Conservation (phyloP, 352 stramenopile genomes). For the Pythium brachiatum region DNA sequence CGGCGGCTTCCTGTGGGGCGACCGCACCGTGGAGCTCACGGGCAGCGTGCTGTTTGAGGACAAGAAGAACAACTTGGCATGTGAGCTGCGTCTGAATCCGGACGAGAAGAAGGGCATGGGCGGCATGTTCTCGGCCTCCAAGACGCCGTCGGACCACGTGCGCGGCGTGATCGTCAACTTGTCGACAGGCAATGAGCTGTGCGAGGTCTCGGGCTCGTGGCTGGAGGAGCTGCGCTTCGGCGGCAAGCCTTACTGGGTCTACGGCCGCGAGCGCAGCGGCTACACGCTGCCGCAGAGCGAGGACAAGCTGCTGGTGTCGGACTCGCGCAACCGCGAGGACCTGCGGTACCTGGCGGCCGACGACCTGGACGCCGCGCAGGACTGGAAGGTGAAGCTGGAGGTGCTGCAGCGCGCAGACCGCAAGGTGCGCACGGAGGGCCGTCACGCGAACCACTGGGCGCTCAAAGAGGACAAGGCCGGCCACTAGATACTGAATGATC, state of each 20-base stretch:
- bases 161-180: constrained; percentile 70
- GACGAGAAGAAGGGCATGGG: constrained; percentile 87
- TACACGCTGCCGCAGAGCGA: constrained; percentile 56
- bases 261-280: constrained; percentile 56
- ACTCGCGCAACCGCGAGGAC: constrained; percentile 75
- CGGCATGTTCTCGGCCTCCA: constrained; percentile 76
- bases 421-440: constrained; percentile 69
- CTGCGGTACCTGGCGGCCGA: constrained; percentile 59
- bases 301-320: constrained; percentile 61
- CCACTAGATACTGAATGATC: constrained; percentile 29
- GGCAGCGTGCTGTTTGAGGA: constrained; percentile 75
- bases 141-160: constrained; percentile 74
- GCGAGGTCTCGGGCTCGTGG: constrained; percentile 74
- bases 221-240: constrained; percentile 71
- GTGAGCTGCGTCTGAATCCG: constrained; percentile 78
- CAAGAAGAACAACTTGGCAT: constrained; percentile 64
- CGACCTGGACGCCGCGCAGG: constrained; percentile 76
- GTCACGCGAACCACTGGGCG: constrained; percentile 76
- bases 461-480: constrained; percentile 38
- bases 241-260: constrained; percentile 71
- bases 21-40: constrained; percentile 77
- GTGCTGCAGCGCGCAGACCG: constrained; percentile 77
- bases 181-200: constrained; percentile 56
- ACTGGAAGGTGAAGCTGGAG: constrained; percentile 84
- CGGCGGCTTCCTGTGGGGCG: constrained; percentile 75